Evolutionary conservation across 108 stramenopile genomes (phyloP), one percentile per base, ranked within the genome.

Genomic region (Licmophora abbreviata): DNA sequence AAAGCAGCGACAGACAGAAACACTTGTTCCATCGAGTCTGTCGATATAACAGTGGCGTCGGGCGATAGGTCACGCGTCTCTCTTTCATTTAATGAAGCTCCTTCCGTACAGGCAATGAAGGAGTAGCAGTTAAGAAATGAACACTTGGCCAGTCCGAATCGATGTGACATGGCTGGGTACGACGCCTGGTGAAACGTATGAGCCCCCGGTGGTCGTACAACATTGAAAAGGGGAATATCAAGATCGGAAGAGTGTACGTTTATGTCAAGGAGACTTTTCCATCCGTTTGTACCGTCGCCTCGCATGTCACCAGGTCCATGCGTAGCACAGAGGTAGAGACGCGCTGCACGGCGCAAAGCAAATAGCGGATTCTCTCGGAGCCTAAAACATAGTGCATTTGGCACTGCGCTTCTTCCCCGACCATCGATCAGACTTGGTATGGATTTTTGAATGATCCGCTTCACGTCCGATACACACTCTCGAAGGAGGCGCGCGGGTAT

Each of bases 231-330:
- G 0, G 66, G 61, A 37, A 44, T 34, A 1, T 41, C 30, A 8
- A 23, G 21, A 33, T 56, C 37, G n/a, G 45, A 42, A 38, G 61
- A 31, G 20, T 49, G 51, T 25, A 30, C 26, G 40, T 63, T 45
- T 1, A 25, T 30, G 5, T 68, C 59, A 1, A 52, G 38, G 3
- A 89, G 48, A 51, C 73, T 77, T 31, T 59, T 71, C 85, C 85
- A 87, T 31, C 76, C 89, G 55, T 79, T 85, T 9, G 75, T 81
- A 7, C 77, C 85, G 58, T 75, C 77, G 27, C 77, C 71, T 29
- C 85, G 54, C 89, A 91, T 91, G 22, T 66, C 45, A 12, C 89
- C 89, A 0, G 89, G 85, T 1, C 89, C 89, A 23, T 62, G 68
- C 18, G 71, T 69, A 0, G 85, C 85, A 56, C 80, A 82, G 14